Evolutionary conservation across 2,329 filamentous ascomycete species (phyloP), one percentile per base, ranked within the genome.

Genomic region (Fusarium staphyleae): DNA sequence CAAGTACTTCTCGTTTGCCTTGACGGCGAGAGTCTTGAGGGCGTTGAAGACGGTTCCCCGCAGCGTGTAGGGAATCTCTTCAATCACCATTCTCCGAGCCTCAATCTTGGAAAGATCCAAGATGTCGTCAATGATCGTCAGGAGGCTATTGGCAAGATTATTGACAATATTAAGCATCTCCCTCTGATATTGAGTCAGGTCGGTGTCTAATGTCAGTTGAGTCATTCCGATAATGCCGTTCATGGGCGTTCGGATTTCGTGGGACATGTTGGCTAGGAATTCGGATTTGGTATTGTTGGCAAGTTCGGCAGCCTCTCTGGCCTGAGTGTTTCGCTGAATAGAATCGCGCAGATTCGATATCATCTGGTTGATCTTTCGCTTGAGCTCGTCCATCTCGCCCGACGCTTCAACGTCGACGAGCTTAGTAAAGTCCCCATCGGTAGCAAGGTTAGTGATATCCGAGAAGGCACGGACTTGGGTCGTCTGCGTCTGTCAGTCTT

Each of bases 331-430:
- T 72, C 92, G 87, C 73, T 98, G 93, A 65, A 99, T 97, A 81
- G 90, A 96, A 75, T 98, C 95, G 65, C 93, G 83, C 58, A 99
- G 78, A 71, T 96, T 96, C 71, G 90, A 95, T 46, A 98, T 93
- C 95, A 99, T 99, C 78, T 96, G 91, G 73, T 98, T 99, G 82
- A 99, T 98, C 81, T 98, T 98, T 68, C 93, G 87, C 77, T 99
- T 99, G 66, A 99, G 82, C 74, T 98, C 93, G 75, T 98, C 95
- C 95, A 99, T 98, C 75, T 99, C 95, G 60, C 95, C 95, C 11
- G 93, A 97, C 15, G 95, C 95, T 73, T 97, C 93, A 14, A 99
- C 93, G 40, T 95, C 96, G 72, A 99, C 93, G 52, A 96, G 86
- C 72, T 97, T 96, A 18, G 91, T 96, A 73, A 98, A 98, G 74